Base-by-base conservation (phyloP, 129 eudicot genomes). In the Flaveria trinervia region DNA sequence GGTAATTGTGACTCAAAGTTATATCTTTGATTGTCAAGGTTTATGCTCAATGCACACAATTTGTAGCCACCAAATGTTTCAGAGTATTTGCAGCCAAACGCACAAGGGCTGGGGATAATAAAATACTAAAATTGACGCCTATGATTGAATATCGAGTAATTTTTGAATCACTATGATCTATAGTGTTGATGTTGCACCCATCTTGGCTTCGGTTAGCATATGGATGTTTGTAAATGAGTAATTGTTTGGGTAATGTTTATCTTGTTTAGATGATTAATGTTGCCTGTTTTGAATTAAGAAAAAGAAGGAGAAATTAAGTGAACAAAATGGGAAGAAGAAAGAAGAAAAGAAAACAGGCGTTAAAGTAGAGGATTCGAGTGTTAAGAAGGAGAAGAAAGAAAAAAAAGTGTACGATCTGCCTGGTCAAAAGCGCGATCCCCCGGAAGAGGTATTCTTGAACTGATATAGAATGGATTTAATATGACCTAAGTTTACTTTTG, bases 371-470 rank as follows among this genome's bases (percentile, higher is more conserved):
- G 86, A 33, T 20, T 16, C 74, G 56, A 85, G 20, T 55, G 76
- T 80, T 78, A 86, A 70, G 75, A 86, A 48, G 69, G 86, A 65
- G 82, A 89, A 85, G 80, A 90, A 84, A 82, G 88, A 84, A 73
- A 88, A 57, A 81, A 93, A 89, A 80, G 91, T 85, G 44, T 93
- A 78, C 49, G 97, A 90, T 77, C 85, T 93, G 83, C 97, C 97
- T 14, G 98, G 98, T 70, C 97, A 93, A 85, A 90, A 87, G 78
- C 89, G 97, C 9, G 98, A 93, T 72, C 89, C 96, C 44, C 98
- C 98, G 2, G 96, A 88, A 80, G 98, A 90, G 82, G 98, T 90
- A 82, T 54, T 77, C 51, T 71, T 68, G 64, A 13, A 67, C 23
- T 7, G 67, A 46, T 46, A 41, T 62, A 45, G n/a, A 15, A 49